phyloP scores from a whole-genome alignment of 2,329 filamentous ascomycete species.

The Fusarium sp. region DNA sequence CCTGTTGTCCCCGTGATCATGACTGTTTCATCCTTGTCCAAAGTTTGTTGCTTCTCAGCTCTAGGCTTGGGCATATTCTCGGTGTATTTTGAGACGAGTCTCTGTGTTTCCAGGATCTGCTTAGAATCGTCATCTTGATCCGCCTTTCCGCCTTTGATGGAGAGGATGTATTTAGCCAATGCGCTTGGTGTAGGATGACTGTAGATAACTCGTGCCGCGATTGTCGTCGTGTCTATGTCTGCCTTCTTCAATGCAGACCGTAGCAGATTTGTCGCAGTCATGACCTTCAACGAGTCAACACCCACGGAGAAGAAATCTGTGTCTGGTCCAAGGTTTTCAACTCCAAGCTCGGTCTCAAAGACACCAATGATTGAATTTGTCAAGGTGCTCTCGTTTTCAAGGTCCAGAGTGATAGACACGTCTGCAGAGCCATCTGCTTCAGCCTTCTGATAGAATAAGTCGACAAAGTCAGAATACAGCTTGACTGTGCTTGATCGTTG shows the following conservation, averaged over 20 bases:
- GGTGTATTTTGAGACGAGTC: background rate
- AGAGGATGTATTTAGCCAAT: background rate
- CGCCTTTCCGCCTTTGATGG: rapidly evolving
- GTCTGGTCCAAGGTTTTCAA: rapidly evolving
- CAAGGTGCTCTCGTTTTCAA: background rate
- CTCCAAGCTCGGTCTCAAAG: background rate
- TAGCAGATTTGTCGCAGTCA: background rate
- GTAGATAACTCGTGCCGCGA: background rate
- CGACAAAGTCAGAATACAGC: background rate
- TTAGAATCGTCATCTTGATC: rapidly evolving
- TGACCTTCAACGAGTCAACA: constrained; percentile 1
- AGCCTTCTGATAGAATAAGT: background rate
- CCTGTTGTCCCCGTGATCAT: background rate
- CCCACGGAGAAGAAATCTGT: constrained; percentile 5
- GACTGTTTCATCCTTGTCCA: rapidly evolving
- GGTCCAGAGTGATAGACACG: background rate
- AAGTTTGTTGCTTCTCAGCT: rapidly evolving
- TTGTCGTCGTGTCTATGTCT: rapidly evolving
- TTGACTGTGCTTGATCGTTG: background rate
- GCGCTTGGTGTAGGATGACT: background rate
- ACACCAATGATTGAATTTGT: background rate
- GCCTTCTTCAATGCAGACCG: rapidly evolving
- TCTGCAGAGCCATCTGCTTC: background rate
- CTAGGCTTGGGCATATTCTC: rapidly evolving
- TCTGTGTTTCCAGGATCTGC: background rate